Evolutionary conservation across 2,329 filamentous ascomycete species (phyloP).

Genomic region (Colletotrichum ledebouriae): DNA sequence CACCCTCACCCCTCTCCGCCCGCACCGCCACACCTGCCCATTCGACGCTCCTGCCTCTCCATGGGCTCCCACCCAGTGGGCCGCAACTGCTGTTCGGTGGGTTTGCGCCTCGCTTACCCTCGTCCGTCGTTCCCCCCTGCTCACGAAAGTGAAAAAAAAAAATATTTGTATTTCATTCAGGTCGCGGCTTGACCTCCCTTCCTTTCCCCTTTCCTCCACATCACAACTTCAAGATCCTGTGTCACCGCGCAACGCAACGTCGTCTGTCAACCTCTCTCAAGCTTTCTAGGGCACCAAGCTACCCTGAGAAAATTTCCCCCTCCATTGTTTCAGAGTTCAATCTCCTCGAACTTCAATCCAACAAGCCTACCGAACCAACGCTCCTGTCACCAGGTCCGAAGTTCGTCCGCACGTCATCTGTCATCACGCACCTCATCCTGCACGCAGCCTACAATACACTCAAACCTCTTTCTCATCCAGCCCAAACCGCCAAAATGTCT

Average conservation of each 20-base stretch:
- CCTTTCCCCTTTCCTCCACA: slow-evolving; percentile 52
- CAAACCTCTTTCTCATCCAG: slow-evolving; percentile 53
- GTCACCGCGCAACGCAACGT: slow-evolving; percentile 62
- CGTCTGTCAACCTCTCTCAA: slow-evolving; percentile 58
- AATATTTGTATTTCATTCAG: slow-evolving; percentile 54
- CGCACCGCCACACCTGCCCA: slow-evolving; percentile 40
- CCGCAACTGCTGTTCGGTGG: slow-evolving; percentile 40
- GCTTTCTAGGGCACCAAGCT: slow-evolving; percentile 89
- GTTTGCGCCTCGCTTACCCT: slow-evolving; percentile 43
- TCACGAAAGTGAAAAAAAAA: slow-evolving; percentile 45
- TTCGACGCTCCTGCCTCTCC: slow-evolving; percentile 31
- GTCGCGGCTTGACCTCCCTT: slow-evolving; percentile 47
- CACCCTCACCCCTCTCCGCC: slow-evolving; percentile 24
- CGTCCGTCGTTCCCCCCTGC: slow-evolving; percentile 40
- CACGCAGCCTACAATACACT: slow-evolving; percentile 49
- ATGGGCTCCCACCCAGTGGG: slow-evolving; percentile 36
- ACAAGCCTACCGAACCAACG: slow-evolving; percentile 60
- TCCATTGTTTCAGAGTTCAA: slow-evolving; percentile 80
- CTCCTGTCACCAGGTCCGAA: slow-evolving; percentile 51
- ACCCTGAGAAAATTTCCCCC: slow-evolving; percentile 78
- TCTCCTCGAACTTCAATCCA: slow-evolving; percentile 57
- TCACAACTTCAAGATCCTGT: slow-evolving; percentile 61
- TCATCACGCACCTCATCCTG: slow-evolving; percentile 63
- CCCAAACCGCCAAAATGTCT: slow-evolving; percentile 81
- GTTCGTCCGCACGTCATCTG: slow-evolving; percentile 58